Percentiles rank a stretch among this genome's conserved stretches.
Conservation (phyloP, 495 filamentous ascomycete species). For the Glonium stellatum region DNA sequence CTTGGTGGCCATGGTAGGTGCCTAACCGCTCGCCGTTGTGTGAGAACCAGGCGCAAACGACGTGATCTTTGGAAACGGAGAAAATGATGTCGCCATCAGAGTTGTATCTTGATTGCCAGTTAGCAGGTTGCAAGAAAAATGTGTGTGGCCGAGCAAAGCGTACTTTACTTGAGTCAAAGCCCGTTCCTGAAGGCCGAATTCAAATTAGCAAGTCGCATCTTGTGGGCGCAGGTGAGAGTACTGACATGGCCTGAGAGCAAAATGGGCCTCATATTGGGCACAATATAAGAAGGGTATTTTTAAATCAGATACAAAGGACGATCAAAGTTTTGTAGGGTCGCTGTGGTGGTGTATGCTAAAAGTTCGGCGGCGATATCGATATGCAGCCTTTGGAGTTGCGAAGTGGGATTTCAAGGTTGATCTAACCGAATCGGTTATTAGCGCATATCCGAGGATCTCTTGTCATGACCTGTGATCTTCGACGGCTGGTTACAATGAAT, state of each 20-base stretch:
- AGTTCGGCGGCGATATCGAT: neutral
- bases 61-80: slow-evolving; percentile 94
- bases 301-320: no score
- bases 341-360: neutral
- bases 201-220: no score
- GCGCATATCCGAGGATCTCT: no score
- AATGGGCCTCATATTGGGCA: slow-evolving; percentile 75
- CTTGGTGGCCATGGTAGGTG: slow-evolving; percentile 88
- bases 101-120: slow-evolving; percentile 59
- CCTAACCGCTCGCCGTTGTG: slow-evolving; percentile 25
- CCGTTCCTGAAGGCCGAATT: slow-evolving; percentile 51
- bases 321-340: neutral
- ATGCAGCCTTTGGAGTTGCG: neutral
- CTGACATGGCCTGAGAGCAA: slow-evolving; percentile 75
- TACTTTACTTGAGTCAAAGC: slow-evolving; percentile 96
- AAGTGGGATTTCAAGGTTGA: neutral
- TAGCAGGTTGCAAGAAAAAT: neutral
- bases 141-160: slow-evolving; percentile 16
- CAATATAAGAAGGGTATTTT: neutral
- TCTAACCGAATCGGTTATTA: neutral
- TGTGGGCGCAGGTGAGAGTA: no score
- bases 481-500: no score
- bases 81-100: slow-evolving; percentile 96
- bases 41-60: slow-evolving; percentile 89
- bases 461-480: no score